Base-by-base conservation (phyloP, 495 filamentous ascomycete genomes). In the Lepidopterella palustris region DNA sequence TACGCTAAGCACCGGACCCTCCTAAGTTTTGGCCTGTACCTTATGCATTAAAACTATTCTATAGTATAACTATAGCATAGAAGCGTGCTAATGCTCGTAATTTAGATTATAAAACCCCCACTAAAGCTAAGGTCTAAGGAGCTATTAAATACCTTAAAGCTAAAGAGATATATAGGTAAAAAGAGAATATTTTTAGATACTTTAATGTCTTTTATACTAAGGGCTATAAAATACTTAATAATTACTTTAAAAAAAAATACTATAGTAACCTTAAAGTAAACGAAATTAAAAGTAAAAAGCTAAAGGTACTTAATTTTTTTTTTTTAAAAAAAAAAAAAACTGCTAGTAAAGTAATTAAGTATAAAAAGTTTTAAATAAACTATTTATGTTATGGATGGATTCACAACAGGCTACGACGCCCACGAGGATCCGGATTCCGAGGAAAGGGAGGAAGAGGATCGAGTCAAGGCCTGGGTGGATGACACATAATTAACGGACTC, bases 101-200 rank as follows among this genome's bases (percentile, higher is more conserved):
- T 47, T 20, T 18, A 9, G 42, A 47, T 18, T 23, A 20, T 5
- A 18, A 47, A 9, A 45, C 53, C 5, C 53, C 53, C 3, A 24
- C 10, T 11, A 56, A 56, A 21, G 13, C 15, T 45, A 45, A 56
- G 28, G 32, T 56, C 25, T 4, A 56, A 45, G 53, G 53, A 8
- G 32, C 32, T 9, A 56, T 56, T 27, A 27, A 56, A 56, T 56
- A 42, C 26, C 53, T 56, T 45, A 45, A 56, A 45, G 32, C 32
- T 4, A 42, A 56, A 10, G 26, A 20, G 24, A 56, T 56, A 42
- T 5, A 56, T 2, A 10, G 42, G 10, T 6, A 25, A 13, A 56
- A 56, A 21, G 32, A 18, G 20, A 32, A 56, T 20, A 32, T 56
- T 24, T 56, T 56, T 56, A 35, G 53, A 5, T 32, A 56, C 42